Conservation (phyloP, 495 filamentous ascomycete species). For the Penicillium desertorum region DNA sequence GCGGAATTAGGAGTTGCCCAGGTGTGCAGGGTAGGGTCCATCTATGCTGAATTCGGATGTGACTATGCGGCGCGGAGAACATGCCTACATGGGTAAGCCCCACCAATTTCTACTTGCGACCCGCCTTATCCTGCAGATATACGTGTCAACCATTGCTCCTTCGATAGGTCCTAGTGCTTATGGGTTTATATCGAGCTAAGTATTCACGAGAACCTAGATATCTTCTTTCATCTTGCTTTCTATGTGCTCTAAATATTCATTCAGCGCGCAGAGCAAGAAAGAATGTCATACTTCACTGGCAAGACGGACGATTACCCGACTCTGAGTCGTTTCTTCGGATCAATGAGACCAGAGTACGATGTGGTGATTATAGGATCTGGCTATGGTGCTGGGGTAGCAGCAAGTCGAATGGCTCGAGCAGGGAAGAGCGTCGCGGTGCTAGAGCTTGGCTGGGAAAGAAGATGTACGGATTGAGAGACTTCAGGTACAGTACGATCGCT, state of each 20-base stretch:
- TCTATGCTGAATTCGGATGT: too few relatives aligned
- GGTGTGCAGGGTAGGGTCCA: too few relatives aligned
- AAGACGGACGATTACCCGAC: conserved; percentile 37
- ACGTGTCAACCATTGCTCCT: too few relatives aligned
- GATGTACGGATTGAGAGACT: conserved; percentile 39
- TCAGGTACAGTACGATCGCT: background rate
- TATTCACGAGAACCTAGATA: too few relatives aligned
- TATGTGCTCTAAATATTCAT: background rate
- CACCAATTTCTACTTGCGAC: too few relatives aligned
- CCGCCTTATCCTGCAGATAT: too few relatives aligned
- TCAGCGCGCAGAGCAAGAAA: background rate
- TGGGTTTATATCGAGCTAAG: too few relatives aligned
- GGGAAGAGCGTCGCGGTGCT: conserved; percentile 61
- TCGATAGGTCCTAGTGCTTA: too few relatives aligned
- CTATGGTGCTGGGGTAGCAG: conserved; percentile 66
- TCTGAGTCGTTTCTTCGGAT: conserved; percentile 56
- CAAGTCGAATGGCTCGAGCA: conserved; percentile 61
- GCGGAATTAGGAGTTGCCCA: too few relatives aligned
- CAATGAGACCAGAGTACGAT: conserved; percentile 59
- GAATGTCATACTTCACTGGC: background rate
- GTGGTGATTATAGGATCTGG: conserved; percentile 66
- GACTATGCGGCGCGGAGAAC: too few relatives aligned
- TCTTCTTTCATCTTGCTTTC: background rate
- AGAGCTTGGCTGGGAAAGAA: conserved; percentile 61
- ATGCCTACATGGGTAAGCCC: too few relatives aligned